Evolutionary conservation across 352 stramenopile species (phyloP).

Genomic region (Phytophthora europaea): DNA sequence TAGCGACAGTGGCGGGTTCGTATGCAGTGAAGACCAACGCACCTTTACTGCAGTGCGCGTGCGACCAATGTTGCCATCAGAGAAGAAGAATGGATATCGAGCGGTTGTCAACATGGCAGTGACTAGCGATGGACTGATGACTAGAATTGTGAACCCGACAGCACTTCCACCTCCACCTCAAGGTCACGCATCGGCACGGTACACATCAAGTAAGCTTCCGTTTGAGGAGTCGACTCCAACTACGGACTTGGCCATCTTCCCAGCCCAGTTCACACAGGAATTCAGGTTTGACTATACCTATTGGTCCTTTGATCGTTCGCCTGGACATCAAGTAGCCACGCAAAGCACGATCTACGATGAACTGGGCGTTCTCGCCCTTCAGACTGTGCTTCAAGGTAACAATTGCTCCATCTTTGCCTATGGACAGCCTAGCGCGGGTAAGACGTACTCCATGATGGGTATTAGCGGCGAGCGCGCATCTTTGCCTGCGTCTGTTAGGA

Average conservation of each 20-base stretch:
- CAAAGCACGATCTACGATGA: conserved; percentile 71
- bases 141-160: conserved; percentile 68
- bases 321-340: conserved; percentile 43
- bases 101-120: conserved; percentile 68
- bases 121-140: conserved; percentile 49
- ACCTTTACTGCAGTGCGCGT: conserved; percentile 82
- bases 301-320: conserved; percentile 70
- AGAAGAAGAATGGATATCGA: conserved; percentile 69
- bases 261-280: conserved; percentile 73
- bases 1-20: conserved; percentile 27
- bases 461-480: conserved; percentile 13
- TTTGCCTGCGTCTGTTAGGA: conserved; percentile 9
- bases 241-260: conserved; percentile 21
- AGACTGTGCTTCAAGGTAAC: conserved; percentile 64
- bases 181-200: neutral
- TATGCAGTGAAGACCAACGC: conserved; percentile 38
- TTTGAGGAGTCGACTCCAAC: conserved; percentile 11
- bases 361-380: conserved; percentile 63
- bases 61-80: conserved; percentile 70
- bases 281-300: conserved; percentile 81
- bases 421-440: conserved; percentile 76
- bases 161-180: conserved; percentile 33
- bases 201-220: conserved; percentile 5
- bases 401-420: conserved; percentile 87
- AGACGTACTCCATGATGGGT: conserved; percentile 81